phyloP scores from a whole-genome alignment of 2,329 filamentous ascomycete genomes.

The Paecilomyces fulvus region DNA sequence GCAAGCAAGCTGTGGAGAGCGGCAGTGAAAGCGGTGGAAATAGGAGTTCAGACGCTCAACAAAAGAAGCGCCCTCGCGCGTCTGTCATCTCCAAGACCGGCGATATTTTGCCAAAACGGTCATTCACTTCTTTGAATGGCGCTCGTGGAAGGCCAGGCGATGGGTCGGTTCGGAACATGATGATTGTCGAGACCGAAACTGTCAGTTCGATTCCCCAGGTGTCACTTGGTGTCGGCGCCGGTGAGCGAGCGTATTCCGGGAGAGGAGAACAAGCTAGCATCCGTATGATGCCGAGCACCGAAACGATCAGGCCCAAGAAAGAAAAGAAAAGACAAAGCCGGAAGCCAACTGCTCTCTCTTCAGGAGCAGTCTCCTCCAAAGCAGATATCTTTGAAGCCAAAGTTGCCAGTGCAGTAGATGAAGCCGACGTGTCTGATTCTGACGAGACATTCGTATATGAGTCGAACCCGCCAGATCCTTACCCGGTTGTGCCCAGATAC shows the following conservation, averaged over 20 bases:
- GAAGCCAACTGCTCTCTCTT: constrained; percentile 55
- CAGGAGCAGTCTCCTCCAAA: constrained; percentile 67
- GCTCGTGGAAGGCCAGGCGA: constrained; percentile 62
- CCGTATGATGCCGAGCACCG: constrained; percentile 79
- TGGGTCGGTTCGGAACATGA: constrained; percentile 82
- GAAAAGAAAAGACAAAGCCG: constrained; percentile 74
- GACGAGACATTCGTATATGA: constrained; percentile 99
- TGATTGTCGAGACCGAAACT: constrained; percentile 96
- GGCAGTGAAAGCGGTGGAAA: constrained; percentile 46
- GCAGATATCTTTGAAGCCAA: constrained; percentile 98
- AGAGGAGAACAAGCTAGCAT: constrained; percentile 62
- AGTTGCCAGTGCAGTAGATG: constrained; percentile 90
- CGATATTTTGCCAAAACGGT: constrained; percentile 54
- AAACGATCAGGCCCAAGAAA: constrained; percentile 91
- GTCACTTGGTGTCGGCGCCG: constrained; percentile 55
- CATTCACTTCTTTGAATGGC: constrained; percentile 56
- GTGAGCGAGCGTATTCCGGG: constrained; percentile 49
- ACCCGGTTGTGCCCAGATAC: constrained; percentile 54
- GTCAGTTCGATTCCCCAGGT: constrained; percentile 85
- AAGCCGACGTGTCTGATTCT: constrained; percentile 92
- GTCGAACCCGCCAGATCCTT: constrained; percentile 70
- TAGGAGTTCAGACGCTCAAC: constrained; percentile 27
- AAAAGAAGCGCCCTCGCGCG: constrained; percentile 27
- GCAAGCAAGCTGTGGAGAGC: constrained; percentile 48
- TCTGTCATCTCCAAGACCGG: constrained; percentile 39